Evolutionary conservation across 768 basidiomycete genomes (phyloP), one percentile per base, ranked within the genome.

Genomic region (Pleurotus salmoneostramineus): DNA sequence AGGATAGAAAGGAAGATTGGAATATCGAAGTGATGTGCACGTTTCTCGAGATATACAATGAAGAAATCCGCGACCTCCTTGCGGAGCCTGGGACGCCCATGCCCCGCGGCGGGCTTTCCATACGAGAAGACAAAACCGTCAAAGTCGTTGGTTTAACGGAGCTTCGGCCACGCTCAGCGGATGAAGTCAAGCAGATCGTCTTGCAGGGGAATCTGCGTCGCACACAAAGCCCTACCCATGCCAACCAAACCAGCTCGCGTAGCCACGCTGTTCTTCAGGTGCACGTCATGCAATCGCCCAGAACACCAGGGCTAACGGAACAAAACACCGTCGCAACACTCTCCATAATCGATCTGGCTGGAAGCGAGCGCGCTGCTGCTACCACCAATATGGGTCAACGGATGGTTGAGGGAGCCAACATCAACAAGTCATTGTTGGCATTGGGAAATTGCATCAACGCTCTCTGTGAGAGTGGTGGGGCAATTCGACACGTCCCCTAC

Each of bases 371-470:
- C 11, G 97, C 97, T 14, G 91, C 95, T 14, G 97, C 95, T 0
- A 98, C 96, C 5, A 87, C 83, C 37, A 99, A 99, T 72, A 95
- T 97, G 88, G 97, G 97, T 32, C 91, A 95, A 66, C 88, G 97
- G 15, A 96, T 98, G 91, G 87, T 95, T 37, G 97, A 99, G 69
- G 97, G 97, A 36, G 95, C 96, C 58, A 98, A 98, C 69, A 99
- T 99, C 77, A 99, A 99, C 76, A 96, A 98, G 71, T 98, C 95
- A 33, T 85, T 99, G 17, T 87, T 99, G 56, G 95, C 97, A 5
- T 85, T 99, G 35, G 95, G 95, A 32, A 98, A 97, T 72, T 98
- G 96, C 72, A 98, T 99, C 74, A 98, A 98, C 64, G 95, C 97
- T 5, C 87, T 99, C 50, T 98, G 96, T 75, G 93, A 95, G 71